These are phyloP conservation scores for Aschersonia sp. DNA, from an alignment of 2,329 filamentous ascomycete species.

Conservation along the genomic window DNA sequence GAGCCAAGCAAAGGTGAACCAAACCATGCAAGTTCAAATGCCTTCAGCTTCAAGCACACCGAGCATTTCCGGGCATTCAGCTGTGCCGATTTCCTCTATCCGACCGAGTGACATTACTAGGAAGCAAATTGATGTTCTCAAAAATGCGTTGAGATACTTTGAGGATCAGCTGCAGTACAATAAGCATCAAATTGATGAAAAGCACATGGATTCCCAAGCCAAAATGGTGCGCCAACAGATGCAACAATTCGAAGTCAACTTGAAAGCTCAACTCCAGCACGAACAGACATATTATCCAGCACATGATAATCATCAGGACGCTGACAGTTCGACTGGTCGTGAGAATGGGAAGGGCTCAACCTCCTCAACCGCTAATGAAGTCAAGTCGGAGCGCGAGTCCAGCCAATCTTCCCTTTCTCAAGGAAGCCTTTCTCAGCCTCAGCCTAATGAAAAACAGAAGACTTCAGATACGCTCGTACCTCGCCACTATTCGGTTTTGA, in stretches of 20 bases:
- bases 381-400: conserved; percentile 4
- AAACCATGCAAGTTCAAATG: conserved; percentile 6
- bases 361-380: conserved; percentile 6
- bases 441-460: conserved; percentile 3
- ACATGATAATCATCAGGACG: conserved; percentile 12
- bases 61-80: conserved; percentile 7
- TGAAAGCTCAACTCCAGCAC: conserved; percentile 27
- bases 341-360: conserved; percentile 4
- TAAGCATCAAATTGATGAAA: conserved; percentile 47
- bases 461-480: conserved; percentile 5
- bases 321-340: conserved; percentile 7
- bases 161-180: conserved; percentile 48
- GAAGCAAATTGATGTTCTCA: conserved; percentile 39
- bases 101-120: conserved; percentile 45
- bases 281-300: conserved; percentile 30
- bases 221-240: conserved; percentile 29
- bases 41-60: conserved; percentile 7
- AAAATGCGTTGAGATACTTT: conserved; percentile 36
- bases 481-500: conserved; percentile 11
- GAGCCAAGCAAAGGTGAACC: conserved; percentile 9
- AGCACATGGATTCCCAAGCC: conserved; percentile 29
- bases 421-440: conserved; percentile 5
- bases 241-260: conserved; percentile 31
- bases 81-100: conserved; percentile 42
- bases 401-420: conserved; percentile 6